A percentile compares a stretch with the other conserved stretches of the same genome.
Evolutionary conservation across 495 filamentous ascomycete genomes (phyloP).

Genomic region (Neurospora sublineolata): DNA sequence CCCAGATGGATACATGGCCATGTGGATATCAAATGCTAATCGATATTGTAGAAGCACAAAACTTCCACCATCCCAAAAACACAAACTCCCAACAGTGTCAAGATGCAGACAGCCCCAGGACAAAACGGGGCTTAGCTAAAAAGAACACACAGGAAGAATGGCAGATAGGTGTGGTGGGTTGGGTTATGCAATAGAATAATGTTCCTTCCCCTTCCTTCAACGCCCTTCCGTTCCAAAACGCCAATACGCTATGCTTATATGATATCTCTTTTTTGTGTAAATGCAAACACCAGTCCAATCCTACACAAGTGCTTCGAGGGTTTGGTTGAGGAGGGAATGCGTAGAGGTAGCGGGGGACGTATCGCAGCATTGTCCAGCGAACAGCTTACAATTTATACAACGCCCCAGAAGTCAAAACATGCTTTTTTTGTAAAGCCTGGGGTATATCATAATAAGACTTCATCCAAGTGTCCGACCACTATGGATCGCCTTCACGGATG

Average conservation of each 20-base stretch:
- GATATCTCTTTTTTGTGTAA: slow-evolving; percentile 8
- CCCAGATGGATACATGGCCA: background rate
- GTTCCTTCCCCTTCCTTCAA: background rate
- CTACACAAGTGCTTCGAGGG: background rate
- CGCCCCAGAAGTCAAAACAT: background rate
- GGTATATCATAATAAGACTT: slow-evolving; percentile 19
- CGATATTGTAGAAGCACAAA: background rate
- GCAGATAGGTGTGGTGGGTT: background rate
- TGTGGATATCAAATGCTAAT: background rate
- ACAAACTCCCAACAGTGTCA: background rate
- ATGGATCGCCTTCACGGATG: slow-evolving; percentile 38
- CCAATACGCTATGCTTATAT: slow-evolving; percentile 17
- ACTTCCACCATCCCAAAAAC: background rate
- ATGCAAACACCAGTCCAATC: slow-evolving; percentile 2
- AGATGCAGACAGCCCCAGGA: background rate
- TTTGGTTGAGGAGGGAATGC: background rate
- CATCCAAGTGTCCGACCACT: slow-evolving; percentile 38
- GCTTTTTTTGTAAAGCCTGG: slow-evolving; percentile 9
- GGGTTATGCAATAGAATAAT: background rate
- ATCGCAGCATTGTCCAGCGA: slow-evolving; percentile 4
- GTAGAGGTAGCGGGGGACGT: slow-evolving; percentile 1
- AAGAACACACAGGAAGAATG: background rate
- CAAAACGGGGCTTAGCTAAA: background rate
- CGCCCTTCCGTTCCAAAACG: slow-evolving; percentile 7
- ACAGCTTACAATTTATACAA: slow-evolving; percentile 10